Evolutionary conservation across 176 grass and related monocot species (phyloP).

Genomic region (Carex cristatella): DNA sequence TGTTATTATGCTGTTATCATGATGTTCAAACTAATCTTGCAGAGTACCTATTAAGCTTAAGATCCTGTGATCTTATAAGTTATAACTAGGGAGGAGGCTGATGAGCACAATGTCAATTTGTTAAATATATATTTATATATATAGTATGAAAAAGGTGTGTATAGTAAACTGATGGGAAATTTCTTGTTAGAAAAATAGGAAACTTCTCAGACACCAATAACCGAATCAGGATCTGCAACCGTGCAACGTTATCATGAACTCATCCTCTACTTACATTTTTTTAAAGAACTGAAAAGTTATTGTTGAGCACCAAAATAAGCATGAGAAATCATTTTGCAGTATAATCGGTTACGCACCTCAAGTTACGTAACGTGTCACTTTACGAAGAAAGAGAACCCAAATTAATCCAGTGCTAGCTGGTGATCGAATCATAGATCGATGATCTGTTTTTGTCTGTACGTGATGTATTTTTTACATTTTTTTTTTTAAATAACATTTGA

Average conservation of each 20-base stretch:
- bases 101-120: neutral
- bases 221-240: neutral
- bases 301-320: neutral
- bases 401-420: too few species aligned
- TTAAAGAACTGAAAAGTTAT: neutral
- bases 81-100: neutral
- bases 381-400: too few species aligned
- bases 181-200: neutral
- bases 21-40: neutral
- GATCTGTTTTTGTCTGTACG: too few species aligned
- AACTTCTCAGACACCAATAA: slow-evolving; percentile 4
- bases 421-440: too few species aligned
- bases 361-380: too few species aligned
- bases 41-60: neutral
- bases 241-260: neutral
- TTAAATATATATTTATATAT: neutral
- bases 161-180: slow-evolving; percentile 2
- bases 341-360: too few species aligned
- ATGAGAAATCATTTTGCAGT: too few species aligned
- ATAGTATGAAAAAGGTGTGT: neutral
- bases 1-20: neutral
- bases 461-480: too few species aligned
- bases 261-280: neutral
- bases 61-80: neutral
- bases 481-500: too few species aligned